Base-by-base conservation (phyloP, 2,329 filamentous ascomycete genomes). In the Aspergillus costaricaensis region DNA sequence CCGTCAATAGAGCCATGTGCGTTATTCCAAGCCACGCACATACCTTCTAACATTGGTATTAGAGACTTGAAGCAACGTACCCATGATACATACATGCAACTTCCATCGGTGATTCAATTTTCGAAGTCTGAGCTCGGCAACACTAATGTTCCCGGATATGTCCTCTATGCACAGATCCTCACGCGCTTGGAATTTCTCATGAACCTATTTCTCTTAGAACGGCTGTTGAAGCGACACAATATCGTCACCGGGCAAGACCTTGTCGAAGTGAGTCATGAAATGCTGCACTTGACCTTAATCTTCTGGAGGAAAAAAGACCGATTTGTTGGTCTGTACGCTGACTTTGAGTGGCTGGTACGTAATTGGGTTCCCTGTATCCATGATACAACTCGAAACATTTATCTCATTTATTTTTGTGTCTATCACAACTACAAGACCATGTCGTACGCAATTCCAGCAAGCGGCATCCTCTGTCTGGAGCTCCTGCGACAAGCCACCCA, bases 241-340 rank as follows among this genome's bases (percentile, higher is more conserved):
- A 30, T 52, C 25, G 48, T 52, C n/a, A 58, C 32, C n/a, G 44
- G 44, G 32, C 44, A 44, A 48, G n/a, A 27, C 17, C 55, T 58
- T 38, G 23, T 58, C n/a, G 15, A 32, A 5, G 49, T 51, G 15
- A 44, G 55, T 30, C 55, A 51, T n/a, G 55, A 58, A 23, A 44
- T 49, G 25, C 32, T 52, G 19, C 15, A 32, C 17, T 38, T 47
- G 14, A 44, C 55, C 9, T 41, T 58, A 14, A 23, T 44, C 15
- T 58, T 52, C 48, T 58, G 55, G 55, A 58, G 30, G 21, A 48
- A 52, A 23, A 52, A 52, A 39, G 38, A 58, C 19, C 55, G 36
- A 2, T 58, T 52, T 17, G 12, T 43, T 19, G 41, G 41, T 21
- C 41, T 43, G 4, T 43, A 43, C 23, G 23, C 10, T 48, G 44